These are phyloP conservation scores for Umbilicaria muhlenbergii DNA, from an alignment of 495 filamentous ascomycete species.

Conservation along the genomic window DNA sequence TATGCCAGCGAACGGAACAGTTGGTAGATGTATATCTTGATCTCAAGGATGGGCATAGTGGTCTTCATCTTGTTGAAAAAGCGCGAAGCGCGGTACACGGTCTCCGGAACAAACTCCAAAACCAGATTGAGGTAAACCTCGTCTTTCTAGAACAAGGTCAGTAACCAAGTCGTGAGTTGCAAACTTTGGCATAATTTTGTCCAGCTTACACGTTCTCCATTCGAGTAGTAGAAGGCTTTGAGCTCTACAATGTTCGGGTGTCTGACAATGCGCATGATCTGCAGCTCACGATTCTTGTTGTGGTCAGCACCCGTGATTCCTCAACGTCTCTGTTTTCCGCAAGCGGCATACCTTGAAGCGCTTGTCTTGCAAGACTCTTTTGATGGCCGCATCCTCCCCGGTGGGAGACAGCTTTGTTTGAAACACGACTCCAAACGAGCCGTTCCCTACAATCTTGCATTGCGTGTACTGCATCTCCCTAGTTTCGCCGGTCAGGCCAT, in stretches of 20 bases:
- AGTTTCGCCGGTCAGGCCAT: conserved; percentile 90
- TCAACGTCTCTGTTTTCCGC: no score
- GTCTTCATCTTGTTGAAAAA: conserved; percentile 99
- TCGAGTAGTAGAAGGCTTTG: conserved; percentile 99
- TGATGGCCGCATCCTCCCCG: conserved; percentile 96
- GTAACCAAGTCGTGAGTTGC: not conserved
- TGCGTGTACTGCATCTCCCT: conserved; percentile 96
- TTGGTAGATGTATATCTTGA: conserved; percentile 99
- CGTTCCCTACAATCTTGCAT: conserved; percentile 99
- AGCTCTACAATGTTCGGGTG: conserved; percentile 98
- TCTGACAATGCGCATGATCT: conserved; percentile 98
- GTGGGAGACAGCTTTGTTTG: conserved; percentile 96
- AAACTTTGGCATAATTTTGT: not conserved
- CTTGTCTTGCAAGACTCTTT: conserved; percentile 96
- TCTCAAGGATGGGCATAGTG: conserved; percentile 96
- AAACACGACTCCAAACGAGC: conserved; percentile 96
- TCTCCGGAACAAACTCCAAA: conserved; percentile 95
- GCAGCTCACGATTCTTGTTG: conserved; percentile 83
- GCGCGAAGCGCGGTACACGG: conserved; percentile 92
- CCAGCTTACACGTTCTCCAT: conserved; percentile 78
- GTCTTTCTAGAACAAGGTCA: conserved; percentile 55
- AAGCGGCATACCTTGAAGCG: conserved; percentile 69
- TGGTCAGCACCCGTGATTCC: conserved; percentile 15
- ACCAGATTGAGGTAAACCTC: conserved; percentile 98
- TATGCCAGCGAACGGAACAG: conserved; percentile 96